phyloP scores from a whole-genome alignment of 2,329 filamentous ascomycete genomes.

The Sporothrix globosa region DNA sequence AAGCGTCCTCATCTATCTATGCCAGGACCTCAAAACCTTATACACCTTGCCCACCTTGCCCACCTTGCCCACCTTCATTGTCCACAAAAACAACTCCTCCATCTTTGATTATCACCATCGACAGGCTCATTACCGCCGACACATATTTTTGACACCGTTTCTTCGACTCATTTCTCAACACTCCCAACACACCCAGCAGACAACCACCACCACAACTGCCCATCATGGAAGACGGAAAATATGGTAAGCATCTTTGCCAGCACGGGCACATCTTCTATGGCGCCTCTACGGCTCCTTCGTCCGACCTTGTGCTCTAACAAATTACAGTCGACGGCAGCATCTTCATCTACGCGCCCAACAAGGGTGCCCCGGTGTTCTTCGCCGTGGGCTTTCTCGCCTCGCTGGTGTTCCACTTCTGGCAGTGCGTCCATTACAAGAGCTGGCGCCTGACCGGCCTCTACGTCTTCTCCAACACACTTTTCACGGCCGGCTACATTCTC shows the following conservation, averaged over 20 bases:
- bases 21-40: not conserved
- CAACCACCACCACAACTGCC: not conserved
- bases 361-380: constrained; percentile 47
- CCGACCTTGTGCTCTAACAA: not conserved
- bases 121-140: not conserved
- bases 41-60: not conserved
- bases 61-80: not conserved
- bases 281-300: no score
- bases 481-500: constrained; percentile 56
- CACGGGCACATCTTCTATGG: not conserved
- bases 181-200: not conserved
- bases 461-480: constrained; percentile 51
- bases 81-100: not conserved
- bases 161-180: not conserved
- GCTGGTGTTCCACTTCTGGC: constrained; percentile 42
- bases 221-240: constrained; percentile 33
- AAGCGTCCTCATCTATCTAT: not conserved
- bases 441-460: constrained; percentile 56
- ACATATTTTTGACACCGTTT: not conserved
- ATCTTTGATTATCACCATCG: not conserved
- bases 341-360: constrained; percentile 45
- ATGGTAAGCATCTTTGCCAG: constrained; percentile 19
- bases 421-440: constrained; percentile 51
- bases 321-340: constrained; percentile 38
- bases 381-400: constrained; percentile 41